Percentiles rank a stretch among this genome's conserved stretches.
Conservation (phyloP, 1,284 basidiomycete genomes). For the Rhodotorula glutinis region DNA sequence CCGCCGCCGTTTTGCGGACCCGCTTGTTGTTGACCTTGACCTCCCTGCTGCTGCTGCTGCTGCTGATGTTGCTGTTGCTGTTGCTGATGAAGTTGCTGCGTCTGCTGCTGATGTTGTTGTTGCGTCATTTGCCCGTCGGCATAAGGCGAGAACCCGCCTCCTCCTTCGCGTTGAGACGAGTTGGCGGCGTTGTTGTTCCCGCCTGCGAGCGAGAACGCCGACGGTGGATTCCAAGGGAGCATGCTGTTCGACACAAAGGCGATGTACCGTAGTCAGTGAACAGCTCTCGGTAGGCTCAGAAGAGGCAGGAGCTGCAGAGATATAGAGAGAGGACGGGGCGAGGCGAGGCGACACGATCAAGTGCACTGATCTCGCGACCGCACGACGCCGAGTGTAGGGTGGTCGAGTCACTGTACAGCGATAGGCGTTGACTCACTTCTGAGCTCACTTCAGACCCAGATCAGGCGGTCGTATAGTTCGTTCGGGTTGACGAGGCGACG, state of each 20-base stretch:
- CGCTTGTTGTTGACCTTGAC: constrained; percentile 12
- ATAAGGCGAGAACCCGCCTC: background rate
- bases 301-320: no score
- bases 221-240: constrained; percentile 35
- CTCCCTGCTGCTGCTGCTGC: constrained; percentile 51
- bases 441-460: no score
- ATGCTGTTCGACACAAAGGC: constrained; percentile 1
- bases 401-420: no score
- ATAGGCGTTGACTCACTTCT: no score
- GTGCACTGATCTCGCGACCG: no score
- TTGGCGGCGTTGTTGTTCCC: background rate
- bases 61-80: constrained; percentile 38
- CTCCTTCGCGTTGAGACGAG: background rate
- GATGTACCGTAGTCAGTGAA: no score
- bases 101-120: constrained; percentile 15
- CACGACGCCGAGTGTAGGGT: no score
- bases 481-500: no score
- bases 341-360: no score
- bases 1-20: constrained; percentile 34
- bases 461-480: no score
- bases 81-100: constrained; percentile 12
- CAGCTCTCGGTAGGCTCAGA: no score
- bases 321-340: no score
- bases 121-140: constrained; percentile 10
- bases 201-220: constrained; percentile 20